These are phyloP conservation scores for Dictyostelium purpureum DNA, from an alignment of 78 protist genomes.

Conservation along the genomic window DNA sequence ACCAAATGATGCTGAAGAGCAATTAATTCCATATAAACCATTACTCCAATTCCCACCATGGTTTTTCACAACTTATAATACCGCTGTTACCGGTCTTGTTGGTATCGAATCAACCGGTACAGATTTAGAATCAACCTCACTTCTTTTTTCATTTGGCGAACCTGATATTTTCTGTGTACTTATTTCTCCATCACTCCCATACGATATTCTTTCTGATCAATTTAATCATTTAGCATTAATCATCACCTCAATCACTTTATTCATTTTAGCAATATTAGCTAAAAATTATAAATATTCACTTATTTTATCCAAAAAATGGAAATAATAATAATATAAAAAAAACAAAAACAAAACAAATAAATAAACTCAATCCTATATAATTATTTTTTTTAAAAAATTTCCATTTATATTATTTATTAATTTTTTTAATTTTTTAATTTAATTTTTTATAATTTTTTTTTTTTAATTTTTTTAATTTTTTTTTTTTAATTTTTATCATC, in stretches of 20 bases:
- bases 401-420: neutral
- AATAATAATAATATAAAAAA: conserved; percentile 21
- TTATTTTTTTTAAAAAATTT: neutral
- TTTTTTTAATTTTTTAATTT: neutral
- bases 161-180: conserved; percentile 25
- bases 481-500: no score
- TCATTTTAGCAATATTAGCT: conserved; percentile 8
- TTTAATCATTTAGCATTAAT: conserved; percentile 53
- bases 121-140: conserved; percentile 43
- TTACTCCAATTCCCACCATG: conserved; percentile 34
- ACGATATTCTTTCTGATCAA: conserved; percentile 39
- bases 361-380: no score
- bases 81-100: neutral
- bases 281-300: neutral
- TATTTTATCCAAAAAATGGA: conserved; percentile 44
- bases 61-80: conserved; percentile 24
- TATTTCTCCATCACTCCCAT: conserved; percentile 38
- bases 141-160: conserved; percentile 20
- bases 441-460: neutral
- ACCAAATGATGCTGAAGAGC: conserved; percentile 60
- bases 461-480: no score
- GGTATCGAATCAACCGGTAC: conserved; percentile 30
- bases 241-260: conserved; percentile 13
- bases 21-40: conserved; percentile 41
- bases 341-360: no score